Evolutionary conservation across 331 rosid species (phyloP).

Genomic region (Malus hybrid): DNA sequence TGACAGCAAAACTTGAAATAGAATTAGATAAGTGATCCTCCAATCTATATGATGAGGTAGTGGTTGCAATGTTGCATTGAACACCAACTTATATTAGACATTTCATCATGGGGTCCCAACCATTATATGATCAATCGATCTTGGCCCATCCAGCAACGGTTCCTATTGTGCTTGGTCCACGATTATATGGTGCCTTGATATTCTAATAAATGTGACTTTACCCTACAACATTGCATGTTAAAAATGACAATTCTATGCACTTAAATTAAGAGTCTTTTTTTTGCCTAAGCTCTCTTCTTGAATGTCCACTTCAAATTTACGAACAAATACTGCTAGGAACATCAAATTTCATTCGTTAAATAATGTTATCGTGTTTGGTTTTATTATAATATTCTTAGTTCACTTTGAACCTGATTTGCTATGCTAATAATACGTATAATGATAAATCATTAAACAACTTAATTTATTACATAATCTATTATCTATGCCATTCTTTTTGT

Average conservation of each 20-base stretch:
- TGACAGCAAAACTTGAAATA: not conserved
- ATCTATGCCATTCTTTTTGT: too few species aligned
- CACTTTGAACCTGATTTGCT: too few species aligned
- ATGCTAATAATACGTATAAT: too few species aligned
- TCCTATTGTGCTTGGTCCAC: slow-evolving; percentile 21
- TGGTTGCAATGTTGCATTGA: not conserved
- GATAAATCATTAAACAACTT: too few species aligned
- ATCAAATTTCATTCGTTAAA: too few species aligned
- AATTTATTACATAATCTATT: too few species aligned
- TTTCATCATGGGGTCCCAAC: slow-evolving; percentile 9
- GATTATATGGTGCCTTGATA: slow-evolving; percentile 2
- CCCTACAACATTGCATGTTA: slow-evolving; percentile 27
- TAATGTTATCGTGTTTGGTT: not conserved
- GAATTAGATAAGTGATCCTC: not conserved
- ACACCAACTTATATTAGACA: not conserved
- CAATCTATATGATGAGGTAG: not conserved
- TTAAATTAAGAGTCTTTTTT: slow-evolving; percentile 11
- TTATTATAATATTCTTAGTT: not conserved
- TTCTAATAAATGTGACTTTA: slow-evolving; percentile 30
- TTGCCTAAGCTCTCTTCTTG: not conserved
- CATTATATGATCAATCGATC: not conserved
- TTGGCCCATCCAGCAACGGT: slow-evolving; percentile 14
- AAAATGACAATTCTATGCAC: slow-evolving; percentile 6
- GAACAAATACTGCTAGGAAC: fast-evolving
- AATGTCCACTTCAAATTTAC: not conserved